Evolutionary conservation across 768 basidiomycete genomes (phyloP), one percentile per base, ranked within the genome.

Genomic region (Kwoniella sp.): DNA sequence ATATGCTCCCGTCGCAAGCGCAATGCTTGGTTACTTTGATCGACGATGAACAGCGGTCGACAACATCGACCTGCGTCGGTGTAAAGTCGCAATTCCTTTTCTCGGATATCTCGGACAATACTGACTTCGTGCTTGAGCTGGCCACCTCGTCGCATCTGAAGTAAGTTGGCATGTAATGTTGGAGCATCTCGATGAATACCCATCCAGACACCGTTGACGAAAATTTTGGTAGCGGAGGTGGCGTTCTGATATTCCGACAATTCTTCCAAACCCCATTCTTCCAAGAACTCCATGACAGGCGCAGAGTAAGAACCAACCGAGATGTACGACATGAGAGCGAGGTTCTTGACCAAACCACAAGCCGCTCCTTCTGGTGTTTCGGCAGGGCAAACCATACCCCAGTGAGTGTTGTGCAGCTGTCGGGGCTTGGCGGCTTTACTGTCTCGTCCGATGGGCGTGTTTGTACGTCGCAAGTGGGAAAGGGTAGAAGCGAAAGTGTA

Each of bases 331-430:
- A 98, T 95, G 69, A 98, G 87, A 0, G 96, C 91, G 61, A 99
- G 82, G 81, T 99, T 98, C 83, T 99, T 98, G 81, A 98, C 96
- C 48, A 98, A 86, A 81, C 96, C 96, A 81, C 96, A 99, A 65
- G 96, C 96, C 80, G 98, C 96, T 50, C 96, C 96, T 87, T 99
- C 96, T 1, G 96, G 96, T 2, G 96, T 99, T 80, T 99, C 96
- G 40, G 96, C 96, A 47, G 96, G 96, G 77, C 96, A 99, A 21
- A 99, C 96, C 96, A 99, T 98, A 37, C 96, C 96, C 96, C 96
- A 99, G 74, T 99, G 96, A 0, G 96, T 97, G 75, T 99, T 99
- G 80, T 99, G 96, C 59, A 99, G 83, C 73, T 99, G 96, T 72
- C 96, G 96, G 60, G 96, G 96, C 79, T 98, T 98, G 50, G 96